Evolutionary conservation across 495 filamentous ascomycete genomes (phyloP), one percentile per base, ranked within the genome.

Genomic region (Neurospora sp.): DNA sequence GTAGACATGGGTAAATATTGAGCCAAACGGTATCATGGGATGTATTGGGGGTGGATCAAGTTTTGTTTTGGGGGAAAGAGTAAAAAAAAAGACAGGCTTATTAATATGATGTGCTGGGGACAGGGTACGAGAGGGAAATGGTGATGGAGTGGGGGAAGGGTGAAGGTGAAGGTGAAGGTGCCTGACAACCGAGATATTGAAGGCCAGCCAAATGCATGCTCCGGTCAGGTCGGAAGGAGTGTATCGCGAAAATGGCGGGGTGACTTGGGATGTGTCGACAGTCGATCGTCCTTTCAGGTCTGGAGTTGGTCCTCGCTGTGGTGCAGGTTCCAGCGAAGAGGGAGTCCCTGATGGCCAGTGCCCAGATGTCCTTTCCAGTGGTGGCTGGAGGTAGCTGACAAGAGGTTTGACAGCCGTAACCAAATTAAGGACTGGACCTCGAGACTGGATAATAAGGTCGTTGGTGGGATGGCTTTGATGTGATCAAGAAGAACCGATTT

Each of bases 1-100:
- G 88, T 81, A 87, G 91, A 91, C 92, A 93, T 94, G 89, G 92
- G 92, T 87, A 83, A 78, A 80, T 75, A 77, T 72, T 75, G 77
- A 78, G 42, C 71, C 70, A 75, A 71, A 69, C 69, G 72, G 44
- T 71, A 53, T 70, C 76, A 77, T 75, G 75, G 40, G 71, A 59
- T 68, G 41, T 44, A 9, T 71, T 48, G 42, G 16, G 38, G 18
- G n/a, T 38, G 18, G 68, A 11, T 6, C 48, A 59, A 38, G 40
- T 53, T 18, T 39, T 40, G 70, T 48, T 8, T 31, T 22, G 53
- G 72, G 73, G 68, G 39, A 37, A 70, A 40, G 40, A 71, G 27
- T 18, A 35, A 37, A 31, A 37, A 35, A 44, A 27, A 35, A 16
- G 14, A 16, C 53, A 37, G 53, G 53, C 53, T 37, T 61, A 31